Base-by-base conservation (phyloP, 768 basidiomycete genomes). In the Mrakia blollopis region DNA sequence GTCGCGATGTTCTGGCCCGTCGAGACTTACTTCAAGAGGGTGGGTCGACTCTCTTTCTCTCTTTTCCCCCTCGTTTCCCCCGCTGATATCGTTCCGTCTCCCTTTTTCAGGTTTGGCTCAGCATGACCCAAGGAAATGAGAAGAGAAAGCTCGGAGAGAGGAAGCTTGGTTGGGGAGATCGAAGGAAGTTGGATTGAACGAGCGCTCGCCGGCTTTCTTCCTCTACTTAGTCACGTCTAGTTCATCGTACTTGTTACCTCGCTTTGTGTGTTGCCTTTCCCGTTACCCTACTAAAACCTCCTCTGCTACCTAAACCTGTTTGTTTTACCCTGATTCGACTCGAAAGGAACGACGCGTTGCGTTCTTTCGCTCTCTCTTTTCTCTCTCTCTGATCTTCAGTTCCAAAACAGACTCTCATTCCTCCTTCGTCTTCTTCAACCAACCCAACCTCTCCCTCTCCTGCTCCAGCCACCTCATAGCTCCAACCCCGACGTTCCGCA, bases 401-500 rank as follows among this genome's bases (percentile, higher is more conserved):
- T 41, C 39, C 39, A 41, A 41, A 41, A 41, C 6, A 41, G 39
- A 41, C 6, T n/a, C n/a, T n/a, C n/a, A n/a, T n/a, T n/a, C n/a
- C n/a, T n/a, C n/a, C n/a, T n/a, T n/a, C n/a, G n/a, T 54, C 52
- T 54, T 2, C 23, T 54, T 44, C 62, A 39, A 5, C 76, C 76
- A 77, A 23, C 72, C 76, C 63, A 77, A 54, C 39, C 76, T 30
- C 50, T 7, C 18, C 23, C 35, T 37, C 57, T 77, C 76, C 16
- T 11, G 41, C 61, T 35, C 25, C 2, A 89, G 88, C 92, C 93
- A 95, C 8, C 76, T 79, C 0, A 88, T 87, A 2, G 92, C 93
- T 60, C 87, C 88, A 61, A 84, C 83, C 3, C 86, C 88, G 54
- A 91, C 88, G 80, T 95, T 96, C 75, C 93, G 85, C 62, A 90